Conservation (phyloP, 2,329 filamentous ascomycete species). For the Colletotrichum echinochloae region DNA sequence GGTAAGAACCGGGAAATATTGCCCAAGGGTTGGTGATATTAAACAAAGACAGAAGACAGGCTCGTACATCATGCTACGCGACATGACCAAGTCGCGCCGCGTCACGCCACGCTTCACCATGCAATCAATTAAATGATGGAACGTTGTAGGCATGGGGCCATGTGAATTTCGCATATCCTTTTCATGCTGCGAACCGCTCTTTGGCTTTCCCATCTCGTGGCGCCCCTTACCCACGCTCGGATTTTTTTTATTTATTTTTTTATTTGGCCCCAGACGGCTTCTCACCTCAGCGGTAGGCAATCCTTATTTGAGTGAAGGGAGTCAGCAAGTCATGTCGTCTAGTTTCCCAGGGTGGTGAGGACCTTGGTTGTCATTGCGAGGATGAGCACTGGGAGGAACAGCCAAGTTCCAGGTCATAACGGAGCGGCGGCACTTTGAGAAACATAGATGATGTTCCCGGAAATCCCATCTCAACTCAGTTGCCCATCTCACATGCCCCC, state of each 20-base stretch:
- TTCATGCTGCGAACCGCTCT: not conserved
- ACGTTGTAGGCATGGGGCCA: conserved; percentile 2
- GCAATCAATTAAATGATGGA: conserved; percentile 29
- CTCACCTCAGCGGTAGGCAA: not conserved
- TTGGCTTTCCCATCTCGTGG: not conserved
- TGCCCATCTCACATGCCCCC: not conserved
- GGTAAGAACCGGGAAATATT: not conserved
- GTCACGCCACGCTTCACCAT: conserved; percentile 5
- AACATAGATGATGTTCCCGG: not conserved
- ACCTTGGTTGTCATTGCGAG: not conserved
- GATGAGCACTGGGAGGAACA: not conserved
- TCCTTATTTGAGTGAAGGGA: not conserved
- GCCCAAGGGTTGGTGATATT: not conserved
- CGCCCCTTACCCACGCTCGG: not conserved
- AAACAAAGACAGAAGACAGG: not conserved
- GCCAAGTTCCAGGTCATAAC: conserved; percentile 10
- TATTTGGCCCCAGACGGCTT: not conserved
- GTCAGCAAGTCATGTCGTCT: not conserved
- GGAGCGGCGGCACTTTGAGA: not conserved
- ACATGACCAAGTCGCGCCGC: not conserved
- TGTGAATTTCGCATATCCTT: not conserved
- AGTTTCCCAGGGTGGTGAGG: not conserved
- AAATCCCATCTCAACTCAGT: conserved; percentile 19
- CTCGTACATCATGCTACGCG: conserved; percentile 3
- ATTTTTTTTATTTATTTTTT: not conserved